These are phyloP conservation scores for Lentinula edodes DNA, from an alignment of 768 basidiomycete species.

Conservation along the genomic window DNA sequence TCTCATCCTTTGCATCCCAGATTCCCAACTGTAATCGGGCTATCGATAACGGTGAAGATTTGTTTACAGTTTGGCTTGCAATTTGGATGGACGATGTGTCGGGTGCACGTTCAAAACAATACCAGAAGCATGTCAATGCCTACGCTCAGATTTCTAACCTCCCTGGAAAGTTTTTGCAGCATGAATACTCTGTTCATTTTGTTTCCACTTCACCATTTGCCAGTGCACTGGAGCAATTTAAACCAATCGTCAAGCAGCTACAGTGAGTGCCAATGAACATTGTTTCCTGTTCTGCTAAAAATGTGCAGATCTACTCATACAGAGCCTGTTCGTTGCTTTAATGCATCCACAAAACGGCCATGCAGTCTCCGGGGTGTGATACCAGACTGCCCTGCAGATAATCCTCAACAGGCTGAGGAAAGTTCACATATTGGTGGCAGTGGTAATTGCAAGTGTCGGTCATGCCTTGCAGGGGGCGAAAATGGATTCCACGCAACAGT, in stretches of 20 bases:
- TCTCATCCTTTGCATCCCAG: no score
- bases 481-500: no score
- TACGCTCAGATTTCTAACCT: slow-evolving; percentile 32
- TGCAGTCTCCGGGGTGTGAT: slow-evolving; percentile 14
- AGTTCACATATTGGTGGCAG: slow-evolving; percentile 33
- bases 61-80: slow-evolving; percentile 25
- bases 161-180: slow-evolving; percentile 26
- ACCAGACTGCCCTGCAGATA: slow-evolving; percentile 30
- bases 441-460: slow-evolving; percentile 35
- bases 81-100: slow-evolving; percentile 37
- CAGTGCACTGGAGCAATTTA: slow-evolving; percentile 30
- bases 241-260: slow-evolving; percentile 16
- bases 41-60: slow-evolving; percentile 21
- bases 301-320: slow-evolving; percentile 16
- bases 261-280: no score
- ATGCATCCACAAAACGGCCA: slow-evolving; percentile 12
- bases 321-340: slow-evolving; percentile 24
- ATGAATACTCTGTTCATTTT: slow-evolving; percentile 32
- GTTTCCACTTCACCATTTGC: slow-evolving; percentile 33
- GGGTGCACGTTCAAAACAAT: slow-evolving; percentile 36
- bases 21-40: slow-evolving; percentile 28
- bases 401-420: slow-evolving; percentile 32
- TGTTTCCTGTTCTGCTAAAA: no score
- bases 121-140: slow-evolving; percentile 39
- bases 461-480: slow-evolving; percentile 26